A percentile compares a stretch with the other conserved stretches of the same genome.
Conservation (phyloP, 768 basidiomycete species). For the Sporobolomyces pararoseus region DNA sequence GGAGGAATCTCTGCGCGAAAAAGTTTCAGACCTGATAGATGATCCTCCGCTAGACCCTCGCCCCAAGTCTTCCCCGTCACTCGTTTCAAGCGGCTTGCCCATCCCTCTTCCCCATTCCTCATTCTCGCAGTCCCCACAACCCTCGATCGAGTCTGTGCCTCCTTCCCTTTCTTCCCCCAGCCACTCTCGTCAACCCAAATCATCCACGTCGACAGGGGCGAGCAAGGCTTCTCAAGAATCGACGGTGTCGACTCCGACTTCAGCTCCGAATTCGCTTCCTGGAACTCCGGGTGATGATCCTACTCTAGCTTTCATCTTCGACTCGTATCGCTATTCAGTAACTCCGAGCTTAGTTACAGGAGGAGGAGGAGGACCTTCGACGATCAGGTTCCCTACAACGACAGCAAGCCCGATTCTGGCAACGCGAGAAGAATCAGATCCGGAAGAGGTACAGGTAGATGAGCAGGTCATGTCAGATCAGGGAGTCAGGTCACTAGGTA, state of each 20-base stretch:
- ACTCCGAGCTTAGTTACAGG: not conserved
- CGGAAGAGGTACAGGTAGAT: too few relatives aligned
- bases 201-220: slow-evolving; percentile 11
- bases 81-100: too few relatives aligned
- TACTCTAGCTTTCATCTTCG: slow-evolving; percentile 34
- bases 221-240: not conserved
- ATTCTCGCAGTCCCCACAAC: too few relatives aligned
- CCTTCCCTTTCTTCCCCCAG: not conserved
- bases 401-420: not conserved
- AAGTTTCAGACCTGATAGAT: too few relatives aligned
- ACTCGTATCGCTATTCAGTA: slow-evolving; percentile 29
- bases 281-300: slow-evolving; percentile 18
- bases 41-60: too few relatives aligned
- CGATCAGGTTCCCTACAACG: not conserved
- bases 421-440: too few relatives aligned
- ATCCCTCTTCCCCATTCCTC: too few relatives aligned
- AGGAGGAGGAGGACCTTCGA: not conserved
- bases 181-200: not conserved
- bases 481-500: not conserved
- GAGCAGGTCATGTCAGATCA: not conserved
- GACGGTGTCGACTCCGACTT: not conserved
- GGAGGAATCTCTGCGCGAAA: not conserved
- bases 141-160: not conserved
- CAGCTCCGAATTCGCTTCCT: not conserved
- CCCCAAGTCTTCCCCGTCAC: too few relatives aligned